phyloP scores from a whole-genome alignment of 495 filamentous ascomycete genomes.

The Penicillium longicatenatum region DNA sequence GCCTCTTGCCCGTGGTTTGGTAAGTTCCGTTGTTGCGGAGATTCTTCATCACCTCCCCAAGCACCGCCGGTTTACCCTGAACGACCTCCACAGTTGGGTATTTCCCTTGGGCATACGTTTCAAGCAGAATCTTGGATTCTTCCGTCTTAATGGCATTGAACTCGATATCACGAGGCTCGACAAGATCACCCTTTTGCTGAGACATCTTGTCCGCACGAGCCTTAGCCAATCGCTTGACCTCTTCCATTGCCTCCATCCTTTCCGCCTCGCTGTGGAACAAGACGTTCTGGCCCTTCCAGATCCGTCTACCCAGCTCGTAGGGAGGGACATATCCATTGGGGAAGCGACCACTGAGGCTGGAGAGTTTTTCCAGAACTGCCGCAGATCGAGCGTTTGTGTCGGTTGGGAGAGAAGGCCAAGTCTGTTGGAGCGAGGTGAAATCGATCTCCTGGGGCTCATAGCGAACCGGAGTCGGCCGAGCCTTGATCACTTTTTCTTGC shows the following conservation, averaged over 20 bases:
- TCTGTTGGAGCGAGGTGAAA: slow-evolving; percentile 36
- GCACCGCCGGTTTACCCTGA: slow-evolving; percentile 28
- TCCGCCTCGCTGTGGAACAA: slow-evolving; percentile 43
- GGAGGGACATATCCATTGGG: slow-evolving; percentile 44
- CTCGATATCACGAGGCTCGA: slow-evolving; percentile 36
- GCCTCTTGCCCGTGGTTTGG: slow-evolving; percentile 40
- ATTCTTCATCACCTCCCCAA: slow-evolving; percentile 40
- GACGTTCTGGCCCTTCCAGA: slow-evolving; percentile 45
- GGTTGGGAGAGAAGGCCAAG: slow-evolving; percentile 47
- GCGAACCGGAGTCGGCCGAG: slow-evolving; percentile 32
- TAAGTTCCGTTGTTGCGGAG: slow-evolving; percentile 50
- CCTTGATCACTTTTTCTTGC: slow-evolving; percentile 33
- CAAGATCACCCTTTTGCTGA: slow-evolving; percentile 41
- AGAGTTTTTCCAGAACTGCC: slow-evolving; percentile 42
- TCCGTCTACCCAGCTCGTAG: slow-evolving; percentile 40
- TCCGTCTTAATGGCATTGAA: slow-evolving; percentile 54
- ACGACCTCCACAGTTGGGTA: slow-evolving; percentile 30
- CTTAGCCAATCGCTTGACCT: slow-evolving; percentile 40
- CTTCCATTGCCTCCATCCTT: slow-evolving; percentile 36
- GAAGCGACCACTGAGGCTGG: slow-evolving; percentile 36
- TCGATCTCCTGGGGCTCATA: slow-evolving; percentile 38
- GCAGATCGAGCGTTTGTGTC: slow-evolving; percentile 29
- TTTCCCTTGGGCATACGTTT: slow-evolving; percentile 66
- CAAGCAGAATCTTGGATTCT: slow-evolving; percentile 63
- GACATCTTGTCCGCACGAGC: slow-evolving; percentile 45